Evolutionary conservation across 2,329 filamentous ascomycete species (phyloP).

Genomic region (Camptophora hylomeconis): DNA sequence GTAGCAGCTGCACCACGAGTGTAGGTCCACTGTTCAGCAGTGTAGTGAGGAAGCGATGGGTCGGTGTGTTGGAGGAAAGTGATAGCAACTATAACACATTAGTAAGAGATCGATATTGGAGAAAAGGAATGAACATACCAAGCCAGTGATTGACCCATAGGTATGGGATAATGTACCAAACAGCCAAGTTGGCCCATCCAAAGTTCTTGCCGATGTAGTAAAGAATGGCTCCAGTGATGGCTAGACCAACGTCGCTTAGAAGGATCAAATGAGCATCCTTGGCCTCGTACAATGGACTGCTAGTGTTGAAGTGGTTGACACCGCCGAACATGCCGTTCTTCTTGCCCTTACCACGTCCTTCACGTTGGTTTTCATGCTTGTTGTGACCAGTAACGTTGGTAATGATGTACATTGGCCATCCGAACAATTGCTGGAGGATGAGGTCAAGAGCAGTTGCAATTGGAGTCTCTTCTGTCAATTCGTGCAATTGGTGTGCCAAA

Average conservation of each 20-base stretch:
- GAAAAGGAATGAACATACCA: constrained; percentile 46
- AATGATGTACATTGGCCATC: constrained; percentile 85
- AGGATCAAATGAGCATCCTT: constrained; percentile 80
- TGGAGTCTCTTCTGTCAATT: constrained; percentile 90
- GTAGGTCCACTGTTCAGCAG: constrained; percentile 76
- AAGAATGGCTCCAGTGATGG: constrained; percentile 48
- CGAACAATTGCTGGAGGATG: constrained; percentile 72
- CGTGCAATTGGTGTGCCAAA: constrained; percentile 66
- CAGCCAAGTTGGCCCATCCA: constrained; percentile 72
- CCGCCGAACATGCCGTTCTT: constrained; percentile 63
- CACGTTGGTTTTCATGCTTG: constrained; percentile 76
- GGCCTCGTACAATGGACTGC: constrained; percentile 79
- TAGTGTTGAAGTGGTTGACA: constrained; percentile 90
- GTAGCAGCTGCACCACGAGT: constrained; percentile 87
- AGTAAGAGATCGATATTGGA: constrained; percentile 7
- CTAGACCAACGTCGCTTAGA: constrained; percentile 72
- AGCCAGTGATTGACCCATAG: constrained; percentile 99
- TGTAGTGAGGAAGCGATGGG: constrained; percentile 85
- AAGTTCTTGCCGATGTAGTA: constrained; percentile 61
- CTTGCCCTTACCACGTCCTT: constrained; percentile 91
- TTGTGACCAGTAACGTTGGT: constrained; percentile 95
- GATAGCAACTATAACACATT: constrained; percentile 63
- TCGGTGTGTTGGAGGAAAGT: constrained; percentile 97
- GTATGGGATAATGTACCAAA: constrained; percentile 94
- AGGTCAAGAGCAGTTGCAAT: constrained; percentile 64